phyloP scores from a whole-genome alignment of 768 basidiomycete genomes.

The Lactifluus rugatus region DNA sequence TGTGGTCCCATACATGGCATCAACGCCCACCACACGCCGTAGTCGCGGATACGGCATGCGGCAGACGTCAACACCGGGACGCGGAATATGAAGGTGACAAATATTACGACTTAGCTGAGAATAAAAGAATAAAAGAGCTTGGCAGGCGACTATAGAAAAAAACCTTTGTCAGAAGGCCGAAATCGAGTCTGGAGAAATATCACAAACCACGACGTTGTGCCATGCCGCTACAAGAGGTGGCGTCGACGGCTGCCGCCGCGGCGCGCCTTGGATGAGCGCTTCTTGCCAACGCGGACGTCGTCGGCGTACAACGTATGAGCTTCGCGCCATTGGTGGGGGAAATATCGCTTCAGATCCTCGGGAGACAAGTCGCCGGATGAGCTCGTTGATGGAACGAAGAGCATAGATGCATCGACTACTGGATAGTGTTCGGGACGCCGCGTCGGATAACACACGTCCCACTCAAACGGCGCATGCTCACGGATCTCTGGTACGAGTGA shows the following conservation, averaged over 20 bases:
- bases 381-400: constrained; percentile 1
- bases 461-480: neutral
- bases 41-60: constrained; percentile 11
- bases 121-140: neutral
- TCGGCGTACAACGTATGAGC: neutral
- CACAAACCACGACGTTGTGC: neutral
- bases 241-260: neutral
- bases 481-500: constrained; percentile 1
- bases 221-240: neutral
- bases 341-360: neutral
- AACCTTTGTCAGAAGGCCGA: neutral
- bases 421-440: neutral
- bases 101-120: constrained; percentile 11
- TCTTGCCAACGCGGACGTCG: neutral
- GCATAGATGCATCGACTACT: neutral
- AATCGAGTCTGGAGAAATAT: neutral
- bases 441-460: constrained; percentile 7
- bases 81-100: neutral
- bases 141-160: neutral
- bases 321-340: constrained; percentile 1
- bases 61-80: constrained; percentile 5
- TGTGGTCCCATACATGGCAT: constrained; percentile 3
- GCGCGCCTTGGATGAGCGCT: neutral
- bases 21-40: constrained; percentile 4
- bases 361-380: neutral